phyloP scores from a whole-genome alignment of 2,329 filamentous ascomycete genomes.

The Elsinoe arachidis region DNA sequence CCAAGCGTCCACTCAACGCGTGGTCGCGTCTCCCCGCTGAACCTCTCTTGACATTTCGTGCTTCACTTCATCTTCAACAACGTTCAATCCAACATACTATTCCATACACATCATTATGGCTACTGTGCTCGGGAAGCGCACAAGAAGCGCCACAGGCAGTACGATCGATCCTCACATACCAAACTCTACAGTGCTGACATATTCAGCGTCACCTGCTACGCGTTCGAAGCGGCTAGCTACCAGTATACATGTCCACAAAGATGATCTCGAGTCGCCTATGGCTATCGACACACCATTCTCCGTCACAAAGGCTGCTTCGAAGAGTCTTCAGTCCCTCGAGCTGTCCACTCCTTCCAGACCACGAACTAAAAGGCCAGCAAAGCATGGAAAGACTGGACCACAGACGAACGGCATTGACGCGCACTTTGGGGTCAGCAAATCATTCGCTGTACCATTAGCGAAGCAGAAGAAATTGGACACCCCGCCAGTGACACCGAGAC shows the following conservation, averaged over 20 bases:
- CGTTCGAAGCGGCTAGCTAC: constrained; percentile 35
- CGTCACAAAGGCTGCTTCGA: constrained; percentile 30
- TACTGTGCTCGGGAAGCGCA: constrained; percentile 41
- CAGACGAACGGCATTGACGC: constrained; percentile 41
- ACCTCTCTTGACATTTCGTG: constrained; percentile 5
- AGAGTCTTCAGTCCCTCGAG: constrained; percentile 27
- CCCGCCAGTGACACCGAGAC: constrained; percentile 64
- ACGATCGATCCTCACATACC: constrained; percentile 25
- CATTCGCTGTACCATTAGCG: constrained; percentile 25
- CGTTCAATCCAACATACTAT: neutral
- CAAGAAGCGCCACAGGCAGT: constrained; percentile 24
- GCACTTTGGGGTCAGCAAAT: constrained; percentile 34
- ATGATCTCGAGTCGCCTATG: constrained; percentile 60
- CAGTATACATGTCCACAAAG: constrained; percentile 44
- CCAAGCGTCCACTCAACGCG: constrained; percentile 1
- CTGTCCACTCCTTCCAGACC: constrained; percentile 13
- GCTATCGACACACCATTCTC: constrained; percentile 23
- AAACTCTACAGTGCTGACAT: constrained; percentile 22
- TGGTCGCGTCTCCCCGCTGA: neutral
- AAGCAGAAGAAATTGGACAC: constrained; percentile 24
- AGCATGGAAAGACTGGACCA: constrained; percentile 38
- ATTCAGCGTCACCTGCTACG: neutral
- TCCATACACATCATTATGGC: constrained; percentile 23
- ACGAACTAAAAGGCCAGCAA: constrained; percentile 31
- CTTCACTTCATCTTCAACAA: neutral